Evolutionary conservation across 345 rosid species (phyloP), one percentile per base, ranked within the genome.

Genomic region (Brassica cretica): DNA sequence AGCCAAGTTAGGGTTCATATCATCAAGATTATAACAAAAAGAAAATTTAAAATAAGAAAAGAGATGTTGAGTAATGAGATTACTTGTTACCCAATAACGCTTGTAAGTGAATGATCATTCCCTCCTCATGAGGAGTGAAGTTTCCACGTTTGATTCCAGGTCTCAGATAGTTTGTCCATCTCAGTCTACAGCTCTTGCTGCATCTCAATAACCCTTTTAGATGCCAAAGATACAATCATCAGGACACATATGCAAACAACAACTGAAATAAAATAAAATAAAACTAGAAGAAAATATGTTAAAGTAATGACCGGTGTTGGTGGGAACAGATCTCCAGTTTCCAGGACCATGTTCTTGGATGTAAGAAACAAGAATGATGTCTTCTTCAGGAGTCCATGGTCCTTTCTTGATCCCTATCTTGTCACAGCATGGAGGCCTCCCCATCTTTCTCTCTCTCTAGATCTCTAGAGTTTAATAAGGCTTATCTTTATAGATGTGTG

Each of bases 71-170:
- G 87, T 72, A 60, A 78, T 83, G 72, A 80, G 80, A 81, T 92
- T 93, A 95, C 99, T 91, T 95, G 98, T 95, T 95, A 87, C 99
- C 99, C 94, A 95, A 72, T 86, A 95, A 85, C 78, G 98, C 98
- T 86, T 95, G 99, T 84, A 95, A 83, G 81, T 95, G 99, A 85
- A 93, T 86, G 64, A 95, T 95, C 93, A 95, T 95, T 58, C 97
- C 97, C 87, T 95, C 98, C 76, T 95, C 99, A 82, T 95, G 98
- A 71, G 97, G 69, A 66, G 99, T 95, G 82, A 95, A 95, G 82
- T 95, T 93, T 30, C 99, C 99, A 21, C 99, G 79, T 86, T 93
- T 95, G 71, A 95, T 93, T 66, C 99, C 99, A n/a, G 99, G 99
- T 70, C 98, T 85, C 5, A 95, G 86, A 84, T 95, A 95, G 84